Evolutionary conservation across 148 eudicot species (phyloP), one percentile per base, ranked within the genome.

Genomic region (Amaranthus palmeri): DNA sequence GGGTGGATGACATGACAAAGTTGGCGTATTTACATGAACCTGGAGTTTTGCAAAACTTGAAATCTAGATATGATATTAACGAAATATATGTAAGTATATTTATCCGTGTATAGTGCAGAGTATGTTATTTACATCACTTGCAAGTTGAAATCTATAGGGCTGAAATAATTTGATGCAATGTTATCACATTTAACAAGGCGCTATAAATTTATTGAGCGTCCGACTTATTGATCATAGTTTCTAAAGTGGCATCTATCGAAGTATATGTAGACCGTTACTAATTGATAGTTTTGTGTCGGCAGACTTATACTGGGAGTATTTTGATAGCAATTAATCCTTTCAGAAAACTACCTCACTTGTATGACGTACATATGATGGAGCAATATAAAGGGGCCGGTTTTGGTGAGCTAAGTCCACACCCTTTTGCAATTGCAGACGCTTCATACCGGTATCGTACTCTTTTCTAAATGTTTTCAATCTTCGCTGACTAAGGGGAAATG

Each of bases 1-100:
- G 99, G 78, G 99, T 96, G 76, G 99, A 96, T 86, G 99, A 96
- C 80, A 96, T 96, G 99, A 96, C 99, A 68, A 92, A 84, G 83
- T 78, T 96, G 77, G 96, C 99, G 64, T 96, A 96, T 90, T 87
- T 96, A 83, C 99, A 96, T 74, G 99, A 96, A 77, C 99, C 99
- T 54, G 99, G 99, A 62, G 89, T 92, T 74, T 82, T 96, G 74
- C 79, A 87, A 69, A 96, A 96, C 84, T 75, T 96, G 63, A 87
- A 72, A 81, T 89, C 92, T 69, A 88, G 99, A 96, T 96, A 92
- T 57, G 99, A 96, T 76, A 96, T 96, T 54, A 96, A 96, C 74
- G 99, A 96, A 82, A 96, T 96, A 68, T 96, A 96, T 80, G 99
- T 96, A 82, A 90, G 97, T 81, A 50, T 9, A 17, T 43, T 48